Evolutionary conservation across 176 grass and related monocot genomes (phyloP).

Genomic region (Alloteropsis semialata): DNA sequence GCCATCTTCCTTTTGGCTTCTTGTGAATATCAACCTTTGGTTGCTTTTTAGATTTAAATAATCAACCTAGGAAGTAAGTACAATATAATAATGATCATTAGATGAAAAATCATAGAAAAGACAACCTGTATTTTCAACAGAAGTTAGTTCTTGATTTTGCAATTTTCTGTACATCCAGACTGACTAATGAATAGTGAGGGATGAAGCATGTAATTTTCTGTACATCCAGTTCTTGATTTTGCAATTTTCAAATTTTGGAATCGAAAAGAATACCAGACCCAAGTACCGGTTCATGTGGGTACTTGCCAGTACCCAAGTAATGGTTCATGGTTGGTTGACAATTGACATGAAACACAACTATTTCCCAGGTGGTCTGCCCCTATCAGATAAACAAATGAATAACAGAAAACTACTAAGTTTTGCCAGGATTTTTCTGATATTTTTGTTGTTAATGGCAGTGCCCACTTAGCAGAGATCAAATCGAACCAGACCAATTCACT

Average conservation of each 20-base stretch:
- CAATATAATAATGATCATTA: neutral
- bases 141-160: neutral
- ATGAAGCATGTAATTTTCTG: no score
- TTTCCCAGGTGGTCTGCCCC: neutral
- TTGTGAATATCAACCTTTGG: constrained; percentile 71
- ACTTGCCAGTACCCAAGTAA: neutral
- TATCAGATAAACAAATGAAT: neutral
- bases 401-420: neutral
- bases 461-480: neutral
- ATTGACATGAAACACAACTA: neutral
- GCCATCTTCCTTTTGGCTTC: constrained; percentile 31
- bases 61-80: constrained; percentile 59
- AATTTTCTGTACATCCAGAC: neutral
- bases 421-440: neutral
- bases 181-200: neutral
- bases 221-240: no score
- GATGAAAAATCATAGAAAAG: neutral
- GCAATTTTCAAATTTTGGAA: neutral
- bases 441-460: neutral
- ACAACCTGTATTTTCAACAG: neutral
- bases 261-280: neutral
- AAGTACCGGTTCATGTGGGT: neutral
- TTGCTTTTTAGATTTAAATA: constrained; percentile 89
- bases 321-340: neutral
- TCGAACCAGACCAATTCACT: no score